These are phyloP conservation scores for Botrytis galanthina DNA, from an alignment of 2,329 filamentous ascomycete genomes.

Conservation along the genomic window DNA sequence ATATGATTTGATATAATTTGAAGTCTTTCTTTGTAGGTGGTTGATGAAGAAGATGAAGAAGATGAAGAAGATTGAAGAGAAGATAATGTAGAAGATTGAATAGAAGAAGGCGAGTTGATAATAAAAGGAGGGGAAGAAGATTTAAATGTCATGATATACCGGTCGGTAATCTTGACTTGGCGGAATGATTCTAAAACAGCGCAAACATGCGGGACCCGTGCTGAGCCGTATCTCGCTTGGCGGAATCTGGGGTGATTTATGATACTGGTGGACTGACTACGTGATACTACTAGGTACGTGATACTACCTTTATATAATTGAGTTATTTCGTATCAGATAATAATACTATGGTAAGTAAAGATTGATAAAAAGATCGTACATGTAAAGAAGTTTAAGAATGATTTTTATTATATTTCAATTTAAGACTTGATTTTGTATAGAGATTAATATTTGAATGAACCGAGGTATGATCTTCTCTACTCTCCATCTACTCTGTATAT, in stretches of 20 bases:
- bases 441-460: neutral
- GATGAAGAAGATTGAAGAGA: neutral
- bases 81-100: constrained; percentile 3
- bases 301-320: neutral
- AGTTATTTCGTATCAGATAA: neutral
- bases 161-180: constrained; percentile 8
- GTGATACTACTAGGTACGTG: neutral
- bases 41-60: no score
- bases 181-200: neutral
- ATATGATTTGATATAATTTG: constrained; percentile 69
- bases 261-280: neutral
- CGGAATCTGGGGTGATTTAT: constrained; percentile 22
- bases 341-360: neutral
- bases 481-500: neutral
- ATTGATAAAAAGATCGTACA: neutral
- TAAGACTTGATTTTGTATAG: neutral
- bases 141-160: constrained; percentile 22
- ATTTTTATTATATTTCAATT: neutral
- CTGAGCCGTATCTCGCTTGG: constrained; percentile 4
- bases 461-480: neutral
- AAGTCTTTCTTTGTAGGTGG: constrained; percentile 48
- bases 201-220: constrained; percentile 9
- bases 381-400: neutral
- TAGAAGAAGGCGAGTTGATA: constrained; percentile 20
- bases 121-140: constrained; percentile 14